These are phyloP conservation scores for Coemansia sp. DNA, from an alignment of 192 early-diverging fungal species.

Conservation along the genomic window DNA sequence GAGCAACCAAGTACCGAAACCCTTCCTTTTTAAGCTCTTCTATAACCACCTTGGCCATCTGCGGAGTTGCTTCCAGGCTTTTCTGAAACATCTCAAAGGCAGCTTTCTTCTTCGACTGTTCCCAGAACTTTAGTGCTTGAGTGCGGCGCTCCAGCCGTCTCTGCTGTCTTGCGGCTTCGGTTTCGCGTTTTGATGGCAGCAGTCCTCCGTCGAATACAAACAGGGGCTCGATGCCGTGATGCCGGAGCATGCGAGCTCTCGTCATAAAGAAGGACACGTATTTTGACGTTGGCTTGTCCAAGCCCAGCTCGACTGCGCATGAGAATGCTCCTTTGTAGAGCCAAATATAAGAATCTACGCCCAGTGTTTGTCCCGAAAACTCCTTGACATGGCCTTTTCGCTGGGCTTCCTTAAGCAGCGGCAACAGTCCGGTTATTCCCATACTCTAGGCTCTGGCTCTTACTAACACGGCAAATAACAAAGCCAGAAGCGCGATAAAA, in stretches of 20 bases:
- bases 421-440: slow-evolving; percentile 90
- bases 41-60: slow-evolving; percentile 79
- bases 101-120: slow-evolving; percentile 55
- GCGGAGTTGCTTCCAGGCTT: slow-evolving; percentile 78
- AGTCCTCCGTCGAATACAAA: slow-evolving; percentile 95
- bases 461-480: neutral
- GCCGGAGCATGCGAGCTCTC: slow-evolving; percentile 68
- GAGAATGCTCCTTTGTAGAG: slow-evolving; percentile 84
- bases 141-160: slow-evolving; percentile 57
- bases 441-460: slow-evolving; percentile 48
- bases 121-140: slow-evolving; percentile 54
- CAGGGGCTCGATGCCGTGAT: slow-evolving; percentile 69
- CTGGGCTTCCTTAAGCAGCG: slow-evolving; percentile 73
- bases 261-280: slow-evolving; percentile 83
- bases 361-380: slow-evolving; percentile 70
- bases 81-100: slow-evolving; percentile 73
- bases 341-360: slow-evolving; percentile 95
- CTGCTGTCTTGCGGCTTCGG: slow-evolving; percentile 62
- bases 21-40: slow-evolving; percentile 58
- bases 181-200: slow-evolving; percentile 79
- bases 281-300: slow-evolving; percentile 69
- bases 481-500: neutral
- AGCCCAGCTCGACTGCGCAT: slow-evolving; percentile 79
- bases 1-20: slow-evolving; percentile 83
- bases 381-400: slow-evolving; percentile 65